Evolutionary conservation across 805 yeast genomes (phyloP), one percentile per base, ranked within the genome.

Genomic region (Nadsonia fulvescens): DNA sequence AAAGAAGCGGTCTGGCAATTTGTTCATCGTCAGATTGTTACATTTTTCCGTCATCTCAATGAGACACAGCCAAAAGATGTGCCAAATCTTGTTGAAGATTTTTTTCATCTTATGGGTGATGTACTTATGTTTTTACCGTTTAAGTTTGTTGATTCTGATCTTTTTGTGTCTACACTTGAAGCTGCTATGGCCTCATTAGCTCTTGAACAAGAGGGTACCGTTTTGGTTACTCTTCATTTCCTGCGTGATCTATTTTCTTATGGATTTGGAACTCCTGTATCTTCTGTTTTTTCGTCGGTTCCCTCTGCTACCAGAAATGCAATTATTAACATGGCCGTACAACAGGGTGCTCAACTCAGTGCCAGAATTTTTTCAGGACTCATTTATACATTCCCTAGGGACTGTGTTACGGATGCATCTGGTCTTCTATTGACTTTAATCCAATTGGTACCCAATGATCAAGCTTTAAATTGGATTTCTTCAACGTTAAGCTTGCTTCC

Each of bases 71-170:
- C 24, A 18, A 33, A 37, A 12, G 54, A 50, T 25, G 36, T 60
- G 23, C 70, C 78, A 3, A 93, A 81, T 46, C 59, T 77, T 15
- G 57, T 82, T 24, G 93, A 86, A 50, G 93, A 83, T 53, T 83
- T 72, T 44, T 78, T 72, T 60, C 57, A 83, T 34, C 71, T 79
- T 75, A 59, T 73, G 52, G 58, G 63, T 34, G 93, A 81, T 43
- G 54, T 79, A 27, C 49, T 82, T 27, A 74, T 75, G 74, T 78
- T 66, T 43, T 76, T 63, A 44, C 79, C 82, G 1, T 49, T 58
- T 29, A 53, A 63, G 33, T 55, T 69, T 23, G 55, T 70, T 8
- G 27, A 13, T 13, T 46, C 54, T 15, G 51, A 54, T 24, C 28
- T 49, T 24, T 35, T 51, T 19, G 28, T 32, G 15, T 63, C 68